Evolutionary conservation across 306 rosid genomes (phyloP).

Genomic region (Gastrolobium bilobum): DNA sequence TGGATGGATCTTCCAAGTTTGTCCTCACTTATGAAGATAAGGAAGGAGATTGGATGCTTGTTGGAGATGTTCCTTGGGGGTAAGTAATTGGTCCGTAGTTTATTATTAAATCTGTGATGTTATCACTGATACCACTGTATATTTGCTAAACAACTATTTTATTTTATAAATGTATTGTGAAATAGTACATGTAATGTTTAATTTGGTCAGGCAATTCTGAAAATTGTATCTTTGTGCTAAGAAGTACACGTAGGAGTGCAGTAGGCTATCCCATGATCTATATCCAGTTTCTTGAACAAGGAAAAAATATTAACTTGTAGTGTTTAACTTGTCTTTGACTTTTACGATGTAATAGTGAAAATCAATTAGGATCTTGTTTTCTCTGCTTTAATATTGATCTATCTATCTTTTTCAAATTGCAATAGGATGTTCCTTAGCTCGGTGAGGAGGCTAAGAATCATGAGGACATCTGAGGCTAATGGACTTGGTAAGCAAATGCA

Average conservation of each 20-base stretch:
- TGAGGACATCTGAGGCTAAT: constrained; percentile 83
- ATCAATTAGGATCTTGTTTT: not conserved
- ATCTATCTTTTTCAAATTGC: constrained; percentile 17
- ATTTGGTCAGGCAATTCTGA: constrained; percentile 2
- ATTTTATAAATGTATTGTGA: not conserved
- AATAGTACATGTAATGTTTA: not conserved
- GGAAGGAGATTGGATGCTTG: constrained; percentile 99
- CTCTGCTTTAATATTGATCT: constrained; percentile 41
- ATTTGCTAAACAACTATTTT: not conserved
- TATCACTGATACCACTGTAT: not conserved
- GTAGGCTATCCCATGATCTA: too few relatives aligned
- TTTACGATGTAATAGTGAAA: constrained; percentile 12
- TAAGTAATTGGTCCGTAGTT: constrained; percentile 49
- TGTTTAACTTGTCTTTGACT: constrained; percentile 35
- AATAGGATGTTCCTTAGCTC: constrained; percentile 84
- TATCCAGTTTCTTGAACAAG: not conserved
- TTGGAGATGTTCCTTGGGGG: constrained; percentile 99
- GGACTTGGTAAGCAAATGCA: constrained; percentile 72
- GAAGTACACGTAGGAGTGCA: too few relatives aligned
- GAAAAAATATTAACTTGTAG: not conserved
- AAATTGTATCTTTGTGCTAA: not conserved
- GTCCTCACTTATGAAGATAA: constrained; percentile 95
- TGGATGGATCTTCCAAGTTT: constrained; percentile 78
- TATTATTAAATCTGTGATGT: constrained; percentile 4
- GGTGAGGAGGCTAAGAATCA: constrained; percentile 89